Base-by-base conservation (phyloP, 202 grass and related monocot genomes). In the Setaria italica region DNA sequence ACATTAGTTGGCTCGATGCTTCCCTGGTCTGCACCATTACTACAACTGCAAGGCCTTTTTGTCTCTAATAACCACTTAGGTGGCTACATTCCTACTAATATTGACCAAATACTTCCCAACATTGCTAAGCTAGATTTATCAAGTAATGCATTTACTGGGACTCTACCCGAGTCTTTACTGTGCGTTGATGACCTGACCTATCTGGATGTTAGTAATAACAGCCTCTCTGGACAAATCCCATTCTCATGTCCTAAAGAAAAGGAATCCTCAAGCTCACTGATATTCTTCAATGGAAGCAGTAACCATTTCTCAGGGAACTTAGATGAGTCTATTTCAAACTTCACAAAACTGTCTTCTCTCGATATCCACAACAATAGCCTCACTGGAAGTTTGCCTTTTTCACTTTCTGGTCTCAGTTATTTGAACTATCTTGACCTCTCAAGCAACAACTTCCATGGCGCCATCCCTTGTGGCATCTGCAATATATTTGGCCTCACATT, bases 361-460 rank as follows among this genome's bases (percentile, higher is more conserved):
- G 97, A 99, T 85, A 85, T 99, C 77, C 97, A 99, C 81, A 86
- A 82, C 71, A 99, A 99, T 82, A 92, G 74, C 77, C 83, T 99
- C 75, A 80, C 74, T 75, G 97, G 93, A 88, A 86, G 50, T 20
- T 94, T 99, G 60, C 93, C 97, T 32, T 43, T 80, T 78, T 83
- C 84, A 78, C 89, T 99, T 80, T 87, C 90, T 67, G 86, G 83
- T 77, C 90, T 99, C 25, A 87, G 85, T 75, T 88, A 84, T 83
- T 82, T 99, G 74, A 94, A 89, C 57, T 99, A 96, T 91, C 85
- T 99, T 70, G 97, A 99, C 74, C 76, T 99, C n/a, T 99, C 97
- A 42, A 82, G 88, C 71, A 99, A 99, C 48, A 32, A 90, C 46
- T 91, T 99, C 80, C 70, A 85, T 85, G 94, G 91, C 88, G 75